Conservation (phyloP, 202 grass and related monocot genomes). For the Panicum virgatum region DNA sequence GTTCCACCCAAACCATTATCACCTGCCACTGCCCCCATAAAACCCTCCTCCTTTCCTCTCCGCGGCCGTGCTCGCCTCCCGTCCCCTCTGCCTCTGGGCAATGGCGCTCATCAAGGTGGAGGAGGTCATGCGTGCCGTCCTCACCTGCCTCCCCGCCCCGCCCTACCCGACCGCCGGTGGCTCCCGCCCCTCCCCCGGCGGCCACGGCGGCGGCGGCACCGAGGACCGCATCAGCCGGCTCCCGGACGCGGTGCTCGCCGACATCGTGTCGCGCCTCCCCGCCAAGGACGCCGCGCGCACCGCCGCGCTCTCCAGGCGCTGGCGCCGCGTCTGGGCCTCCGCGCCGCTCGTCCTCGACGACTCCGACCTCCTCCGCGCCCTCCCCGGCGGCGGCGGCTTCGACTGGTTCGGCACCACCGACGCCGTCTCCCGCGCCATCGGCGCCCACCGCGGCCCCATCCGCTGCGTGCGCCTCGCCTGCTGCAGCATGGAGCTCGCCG, state of each 20-base stretch:
- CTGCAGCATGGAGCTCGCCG: background rate
- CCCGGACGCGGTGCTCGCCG: constrained; percentile 30
- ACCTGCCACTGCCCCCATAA: background rate
- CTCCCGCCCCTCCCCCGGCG: background rate
- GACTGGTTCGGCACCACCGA: background rate
- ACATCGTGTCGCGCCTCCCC: constrained; percentile 33
- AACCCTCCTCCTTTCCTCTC: background rate
- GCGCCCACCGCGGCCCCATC: constrained; percentile 35
- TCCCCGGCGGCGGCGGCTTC: background rate
- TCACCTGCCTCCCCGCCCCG: constrained; percentile 13
- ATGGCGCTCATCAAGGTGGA: too few relatives aligned
- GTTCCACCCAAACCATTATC: too few relatives aligned
- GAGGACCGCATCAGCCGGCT: constrained; percentile 45
- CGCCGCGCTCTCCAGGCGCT: constrained; percentile 28
- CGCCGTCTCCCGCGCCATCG: constrained; percentile 9
- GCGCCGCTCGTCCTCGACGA: constrained; percentile 41
- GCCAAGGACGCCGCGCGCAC: constrained; percentile 33
- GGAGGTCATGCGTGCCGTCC: background rate
- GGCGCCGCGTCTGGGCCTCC: constrained; percentile 37
- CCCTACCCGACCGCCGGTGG: background rate
- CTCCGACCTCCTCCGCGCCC: constrained; percentile 23
- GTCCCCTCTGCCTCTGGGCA: background rate
- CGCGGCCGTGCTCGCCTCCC: background rate
- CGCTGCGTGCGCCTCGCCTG: constrained; percentile 28
- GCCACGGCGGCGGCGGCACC: background rate